Conservation (phyloP, 148 eudicot species). For the Agrostemma githago region DNA sequence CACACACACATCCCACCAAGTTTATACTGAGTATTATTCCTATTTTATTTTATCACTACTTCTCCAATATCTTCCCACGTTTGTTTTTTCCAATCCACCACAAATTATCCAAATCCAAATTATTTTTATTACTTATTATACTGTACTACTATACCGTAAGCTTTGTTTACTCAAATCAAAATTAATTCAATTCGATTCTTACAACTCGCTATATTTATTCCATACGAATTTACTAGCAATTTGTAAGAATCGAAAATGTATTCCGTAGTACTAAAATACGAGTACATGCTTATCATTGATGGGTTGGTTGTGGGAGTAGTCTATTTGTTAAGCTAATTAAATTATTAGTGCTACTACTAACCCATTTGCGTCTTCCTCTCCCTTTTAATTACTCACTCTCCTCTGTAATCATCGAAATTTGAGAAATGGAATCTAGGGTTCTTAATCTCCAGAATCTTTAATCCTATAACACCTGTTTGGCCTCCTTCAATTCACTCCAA, state of each 20-base stretch:
- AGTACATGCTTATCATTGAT: neutral
- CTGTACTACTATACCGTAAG: neutral
- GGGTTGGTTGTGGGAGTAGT: neutral
- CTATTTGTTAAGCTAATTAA: constrained; percentile 4
- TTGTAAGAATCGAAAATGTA: no score
- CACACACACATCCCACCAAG: neutral
- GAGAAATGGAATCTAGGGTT: neutral
- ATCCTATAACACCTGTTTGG: neutral
- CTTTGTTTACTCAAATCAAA: neutral
- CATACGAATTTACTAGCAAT: no score
- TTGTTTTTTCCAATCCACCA: neutral
- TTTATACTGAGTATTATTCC: neutral
- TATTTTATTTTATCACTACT: constrained; percentile 7
- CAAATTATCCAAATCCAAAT: neutral
- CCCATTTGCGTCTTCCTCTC: neutral
- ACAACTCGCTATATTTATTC: no score
- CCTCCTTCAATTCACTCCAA: neutral
- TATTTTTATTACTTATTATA: no score
- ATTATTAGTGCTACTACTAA: no score
- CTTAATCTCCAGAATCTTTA: neutral
- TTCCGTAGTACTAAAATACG: neutral
- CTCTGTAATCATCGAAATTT: neutral
- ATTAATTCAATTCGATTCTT: no score
- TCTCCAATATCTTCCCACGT: neutral
- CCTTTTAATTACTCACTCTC: neutral